Evolutionary conservation across 164 flowering plant species (phyloP), one percentile per base, ranked within the genome.

Genomic region (Chimonanthus salicifolius): DNA sequence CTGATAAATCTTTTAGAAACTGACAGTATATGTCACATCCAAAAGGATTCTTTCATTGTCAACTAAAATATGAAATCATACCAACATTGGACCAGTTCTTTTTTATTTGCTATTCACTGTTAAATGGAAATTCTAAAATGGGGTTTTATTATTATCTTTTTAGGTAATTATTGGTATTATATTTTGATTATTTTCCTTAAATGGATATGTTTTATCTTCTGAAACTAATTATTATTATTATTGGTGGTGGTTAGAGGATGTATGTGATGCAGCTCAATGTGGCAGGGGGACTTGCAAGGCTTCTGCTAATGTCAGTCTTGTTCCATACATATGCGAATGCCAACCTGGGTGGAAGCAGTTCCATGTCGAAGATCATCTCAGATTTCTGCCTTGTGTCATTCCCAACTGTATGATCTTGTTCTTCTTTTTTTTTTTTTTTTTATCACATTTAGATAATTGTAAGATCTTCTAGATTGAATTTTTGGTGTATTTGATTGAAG

Each of bases 311-410:
- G 18, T 60, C 20, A 18, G 20, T 5, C 2, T 69, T 3, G 63
- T 49, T 3, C 33, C 33, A 33, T 74, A 58, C 16, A 67, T 62
- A 43, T 74, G 76, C 67, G 62, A 74, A 20, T 74, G 76, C 67
- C 60, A 68, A 3, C 51, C 21, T 6, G 76, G 76, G 44, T 74
- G 76, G 76, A 74, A 13, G 47, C 54, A 62, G 13, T 33, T 69
- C 7, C 58, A 21, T 6, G 7, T 15, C 54, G 58, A 47, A 4
- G 46, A 62, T 21, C 47, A 62, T 49, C 45, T 74, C 46, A 54
- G 58, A 4, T 74, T 74, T 47, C 67, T 74, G 44, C 76, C 94
- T 47, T 76, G 78, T 64, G 60, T 76, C 47, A 43, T 71, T 49
- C 78, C 78, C 65, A 67, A 71, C 47, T 76, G 78, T 76, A 66